Percentiles rank a stretch among this genome's conserved stretches.
phyloP scores from a whole-genome alignment of 2,329 filamentous ascomycete genomes.

The Exophiala viscosa region DNA sequence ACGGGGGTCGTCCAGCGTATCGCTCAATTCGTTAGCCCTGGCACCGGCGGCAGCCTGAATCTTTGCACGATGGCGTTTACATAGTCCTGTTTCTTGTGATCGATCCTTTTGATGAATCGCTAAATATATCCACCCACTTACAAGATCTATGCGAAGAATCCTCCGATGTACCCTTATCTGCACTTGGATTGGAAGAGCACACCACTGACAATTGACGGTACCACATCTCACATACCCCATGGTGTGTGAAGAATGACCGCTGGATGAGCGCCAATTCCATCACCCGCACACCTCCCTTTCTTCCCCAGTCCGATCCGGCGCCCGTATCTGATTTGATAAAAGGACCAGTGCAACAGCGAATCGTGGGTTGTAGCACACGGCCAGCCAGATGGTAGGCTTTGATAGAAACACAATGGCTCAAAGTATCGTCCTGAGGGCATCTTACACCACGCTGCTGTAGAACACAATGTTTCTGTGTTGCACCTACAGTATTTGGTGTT shows the following conservation, averaged over 20 bases:
- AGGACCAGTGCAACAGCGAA: constrained; percentile 10
- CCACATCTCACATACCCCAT: not conserved
- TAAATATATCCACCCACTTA: no score
- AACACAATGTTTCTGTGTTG: not conserved
- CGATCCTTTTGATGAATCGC: no score
- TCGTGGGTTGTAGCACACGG: constrained; percentile 13
- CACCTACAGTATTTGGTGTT: not conserved
- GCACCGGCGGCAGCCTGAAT: no score
- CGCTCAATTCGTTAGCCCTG: no score
- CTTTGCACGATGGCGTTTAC: no score
- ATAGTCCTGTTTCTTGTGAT: no score
- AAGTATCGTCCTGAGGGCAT: not conserved
- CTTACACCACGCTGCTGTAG: not conserved
- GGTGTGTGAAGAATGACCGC: not conserved
- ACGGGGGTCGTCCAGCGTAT: no score
- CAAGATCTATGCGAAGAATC: no score
- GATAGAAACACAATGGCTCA: not conserved
- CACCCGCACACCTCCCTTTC: not conserved
- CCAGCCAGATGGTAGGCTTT: constrained; percentile 1
- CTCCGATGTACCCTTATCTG: no score
- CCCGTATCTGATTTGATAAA: constrained; percentile 12
- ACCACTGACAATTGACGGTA: no score
- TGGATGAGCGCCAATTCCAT: not conserved
- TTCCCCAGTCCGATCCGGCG: not conserved
- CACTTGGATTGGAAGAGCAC: no score